Base-by-base conservation (phyloP, 371 early-diverging fungal genomes). In the Phascolomyces articulosus region DNA sequence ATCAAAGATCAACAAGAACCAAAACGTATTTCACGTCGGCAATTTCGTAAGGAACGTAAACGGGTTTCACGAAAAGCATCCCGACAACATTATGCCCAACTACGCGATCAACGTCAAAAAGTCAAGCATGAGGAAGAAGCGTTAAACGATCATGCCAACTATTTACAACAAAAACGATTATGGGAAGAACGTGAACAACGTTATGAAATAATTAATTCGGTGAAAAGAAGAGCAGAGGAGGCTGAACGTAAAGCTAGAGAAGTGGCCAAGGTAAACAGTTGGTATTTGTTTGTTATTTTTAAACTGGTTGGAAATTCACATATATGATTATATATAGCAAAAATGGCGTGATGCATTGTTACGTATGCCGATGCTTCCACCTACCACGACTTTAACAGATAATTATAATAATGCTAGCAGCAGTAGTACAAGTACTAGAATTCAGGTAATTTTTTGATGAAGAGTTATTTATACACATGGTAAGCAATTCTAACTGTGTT, bases 131-230 rank as follows among this genome's bases (percentile, higher is more conserved):
- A 48, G 51, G 40, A 31, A 51, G 23, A 54, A 23, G 57, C 18
- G 18, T 34, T 47, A 41, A 58, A 62, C 34, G 40, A 44, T 0
- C 67, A 57, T 40, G 56, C 66, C 1, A 24, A 49, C 15, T 65
- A 65, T 47, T 7, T 55, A 1, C 66, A 60, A 49, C 67, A 67
- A 62, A 67, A 67, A 29, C 31, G 27, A 48, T 44, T 41, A 11
- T 67, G 67, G 67, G 67, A 67, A 34, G 67, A 62, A 29, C 40
- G 67, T 13, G 67, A 67, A 29, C 56, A 67, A 48, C 44, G 62
- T 24, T 62, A 67, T 20, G 44, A 56, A 6, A n/a, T 67, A 51
- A 57, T 62, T 26, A 67, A 67, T 23, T 24, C 48, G n/a, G 67
- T 62, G n/a, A 24, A 48, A n/a, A 62, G 57, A 24, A 29, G 40